Conservation (phyloP, 2,329 filamentous ascomycete genomes). For the Pestalotiopsis sp. region DNA sequence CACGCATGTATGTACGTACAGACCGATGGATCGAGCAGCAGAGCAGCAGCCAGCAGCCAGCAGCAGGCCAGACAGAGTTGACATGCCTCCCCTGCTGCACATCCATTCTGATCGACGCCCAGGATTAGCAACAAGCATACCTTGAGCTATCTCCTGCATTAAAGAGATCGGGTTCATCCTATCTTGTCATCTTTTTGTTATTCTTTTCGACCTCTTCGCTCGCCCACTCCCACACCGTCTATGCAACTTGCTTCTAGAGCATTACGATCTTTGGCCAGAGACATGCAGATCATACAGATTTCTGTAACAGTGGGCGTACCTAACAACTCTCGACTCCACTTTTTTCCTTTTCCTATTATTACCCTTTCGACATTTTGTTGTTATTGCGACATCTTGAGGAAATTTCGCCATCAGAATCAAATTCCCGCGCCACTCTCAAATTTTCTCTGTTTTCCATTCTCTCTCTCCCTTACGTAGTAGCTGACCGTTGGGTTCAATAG, state of each 20-base stretch:
- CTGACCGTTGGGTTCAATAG: constrained; percentile 3
- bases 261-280: constrained; percentile 6
- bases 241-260: constrained; percentile 12
- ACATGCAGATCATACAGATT: constrained; percentile 9
- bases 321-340: neutral
- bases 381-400: neutral
- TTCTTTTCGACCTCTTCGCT: no score
- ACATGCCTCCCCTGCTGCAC: constrained; percentile 13
- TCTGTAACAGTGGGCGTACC: neutral
- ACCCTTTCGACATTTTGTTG: no score
- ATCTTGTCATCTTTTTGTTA: neutral
- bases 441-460: neutral
- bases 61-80: neutral
- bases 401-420: no score
- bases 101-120: constrained; percentile 15
- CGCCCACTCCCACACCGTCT: no score
- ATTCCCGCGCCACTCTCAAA: no score
- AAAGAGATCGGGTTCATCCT: constrained; percentile 11
- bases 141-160: neutral
- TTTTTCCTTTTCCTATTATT: neutral
- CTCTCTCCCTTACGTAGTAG: neutral
- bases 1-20: neutral
- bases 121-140: neutral
- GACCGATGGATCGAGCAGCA: neutral
- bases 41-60: no score